Base-by-base conservation (phyloP, 768 basidiomycete species). In the Lentinula guzmanii region DNA sequence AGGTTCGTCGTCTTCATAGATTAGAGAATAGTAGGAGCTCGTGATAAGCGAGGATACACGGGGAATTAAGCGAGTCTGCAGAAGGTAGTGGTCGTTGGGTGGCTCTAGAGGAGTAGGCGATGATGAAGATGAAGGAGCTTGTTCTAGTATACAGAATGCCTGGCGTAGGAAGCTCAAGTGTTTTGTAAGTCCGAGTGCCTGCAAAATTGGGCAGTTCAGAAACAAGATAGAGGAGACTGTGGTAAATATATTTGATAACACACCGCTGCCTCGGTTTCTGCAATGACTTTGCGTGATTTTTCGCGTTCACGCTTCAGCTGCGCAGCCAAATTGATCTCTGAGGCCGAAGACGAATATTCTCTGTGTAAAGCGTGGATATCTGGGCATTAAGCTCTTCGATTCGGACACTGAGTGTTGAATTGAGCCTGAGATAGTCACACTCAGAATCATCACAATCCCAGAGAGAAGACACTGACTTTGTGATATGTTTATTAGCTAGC, bases 401-500 rank as follows among this genome's bases (percentile, higher is more conserved):
- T 52, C 90, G 86, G 63, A 90, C 79, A 73, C 90, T 91, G 64
- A 93, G 79, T 16, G 89, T 91, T 46, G 91, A 91, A 76, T 93
- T 93, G 64, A 93, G 85, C 71, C 91, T 93, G 66, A 6, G 33
- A 54, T 37, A 34, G 42, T 68, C 31, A 67, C 61, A 16, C 28
- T 28, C 52, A 52, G 48, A 15, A 31, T 24, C 41, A 61, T 46
- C 52, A 9, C 16, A 42, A 43, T 35, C 10, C 34, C 16, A 5
- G 21, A 21, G 39, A 42, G 5, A 18, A 16, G 1, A 13, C 24
- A 71, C 82, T 42, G 66, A 92, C 91, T 93, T 93, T 28, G 91
- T 92, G 70, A 93, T 93, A 75, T 93, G 91, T 74, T 92, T 93
- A 76, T 93, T 93, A 61, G 91, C 90, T 62, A 92, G 86, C 21